phyloP scores from a whole-genome alignment of 139 green algal genomes.

The Tetradesmus obliquus region DNA sequence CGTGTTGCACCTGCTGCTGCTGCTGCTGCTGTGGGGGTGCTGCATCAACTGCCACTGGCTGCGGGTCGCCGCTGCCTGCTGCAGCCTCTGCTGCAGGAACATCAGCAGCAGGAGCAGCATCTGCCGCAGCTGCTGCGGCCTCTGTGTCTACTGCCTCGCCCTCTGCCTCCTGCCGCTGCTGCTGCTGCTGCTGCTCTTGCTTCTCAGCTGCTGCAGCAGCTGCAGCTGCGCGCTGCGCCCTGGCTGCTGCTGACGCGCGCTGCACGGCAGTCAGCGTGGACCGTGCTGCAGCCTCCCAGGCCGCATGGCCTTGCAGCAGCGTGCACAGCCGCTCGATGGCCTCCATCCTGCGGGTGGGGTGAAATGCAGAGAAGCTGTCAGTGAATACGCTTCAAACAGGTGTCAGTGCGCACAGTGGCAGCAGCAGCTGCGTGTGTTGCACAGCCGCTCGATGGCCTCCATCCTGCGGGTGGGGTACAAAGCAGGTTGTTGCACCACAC shows the following conservation, averaged over 20 bases:
- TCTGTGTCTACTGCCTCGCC: background rate
- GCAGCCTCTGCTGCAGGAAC: background rate
- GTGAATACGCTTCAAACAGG: too few species aligned
- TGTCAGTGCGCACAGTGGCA: too few species aligned
- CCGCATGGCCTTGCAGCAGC: slow-evolving; percentile 3
- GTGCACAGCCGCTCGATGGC: background rate
- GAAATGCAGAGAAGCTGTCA: background rate
- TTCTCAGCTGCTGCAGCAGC: slow-evolving; percentile 18
- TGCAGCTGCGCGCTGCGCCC: background rate
- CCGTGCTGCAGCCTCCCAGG: slow-evolving; percentile 4
- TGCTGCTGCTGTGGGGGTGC: background rate
- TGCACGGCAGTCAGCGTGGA: background rate
- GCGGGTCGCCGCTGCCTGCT: background rate
- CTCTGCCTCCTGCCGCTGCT: slow-evolving; percentile 2
- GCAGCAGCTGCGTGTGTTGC: background rate
- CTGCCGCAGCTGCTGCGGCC: background rate
- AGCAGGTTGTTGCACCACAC: background rate
- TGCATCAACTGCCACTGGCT: background rate
- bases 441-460: background rate
- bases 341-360: background rate
- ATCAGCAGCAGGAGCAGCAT: background rate
- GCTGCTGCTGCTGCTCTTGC: background rate
- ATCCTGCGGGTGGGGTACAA: background rate
- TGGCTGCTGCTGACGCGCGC: background rate
- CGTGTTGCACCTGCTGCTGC: background rate